A percentile compares a stretch with the other conserved stretches of the same genome.
phyloP scores from a whole-genome alignment of 75 land plant genomes.

The Ceratopteris richardii region DNA sequence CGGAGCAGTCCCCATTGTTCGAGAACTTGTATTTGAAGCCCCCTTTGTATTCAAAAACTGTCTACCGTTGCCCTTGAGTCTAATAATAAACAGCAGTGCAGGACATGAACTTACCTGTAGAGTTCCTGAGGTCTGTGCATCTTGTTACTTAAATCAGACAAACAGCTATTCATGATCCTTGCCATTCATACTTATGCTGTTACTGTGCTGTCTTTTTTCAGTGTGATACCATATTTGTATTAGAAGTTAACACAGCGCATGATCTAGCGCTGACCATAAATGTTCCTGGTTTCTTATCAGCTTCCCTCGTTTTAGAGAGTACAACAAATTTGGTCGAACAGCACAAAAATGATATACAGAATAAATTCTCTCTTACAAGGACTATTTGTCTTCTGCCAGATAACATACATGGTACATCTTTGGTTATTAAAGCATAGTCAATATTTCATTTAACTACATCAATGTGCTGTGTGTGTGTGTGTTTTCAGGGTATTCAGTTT shows the following conservation, averaged over 20 bases:
- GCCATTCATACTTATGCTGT: no score
- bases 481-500: constrained; percentile 22
- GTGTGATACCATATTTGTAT: constrained; percentile 46
- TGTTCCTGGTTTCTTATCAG: constrained; percentile 38
- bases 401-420: constrained; percentile 20
- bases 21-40: constrained; percentile 49
- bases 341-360: constrained; percentile 30
- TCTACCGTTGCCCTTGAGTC: constrained; percentile 48
- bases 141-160: not conserved
- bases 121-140: constrained; percentile 17
- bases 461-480: no score
- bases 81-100: constrained; percentile 63
- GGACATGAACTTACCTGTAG: constrained; percentile 19
- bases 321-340: constrained; percentile 34
- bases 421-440: no score
- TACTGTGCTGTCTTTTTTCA: no score
- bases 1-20: constrained; percentile 15
- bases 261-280: constrained; percentile 48
- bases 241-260: constrained; percentile 70
- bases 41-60: constrained; percentile 78
- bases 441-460: no score
- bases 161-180: not conserved
- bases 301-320: constrained; percentile 42
- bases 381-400: constrained; percentile 44
- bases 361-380: constrained; percentile 35